A percentile compares a stretch with the other conserved stretches of the same genome.
These are phyloP conservation scores for Paramecium caudatum DNA, from an alignment of 73 alveolate species.

Conservation along the genomic window DNA sequence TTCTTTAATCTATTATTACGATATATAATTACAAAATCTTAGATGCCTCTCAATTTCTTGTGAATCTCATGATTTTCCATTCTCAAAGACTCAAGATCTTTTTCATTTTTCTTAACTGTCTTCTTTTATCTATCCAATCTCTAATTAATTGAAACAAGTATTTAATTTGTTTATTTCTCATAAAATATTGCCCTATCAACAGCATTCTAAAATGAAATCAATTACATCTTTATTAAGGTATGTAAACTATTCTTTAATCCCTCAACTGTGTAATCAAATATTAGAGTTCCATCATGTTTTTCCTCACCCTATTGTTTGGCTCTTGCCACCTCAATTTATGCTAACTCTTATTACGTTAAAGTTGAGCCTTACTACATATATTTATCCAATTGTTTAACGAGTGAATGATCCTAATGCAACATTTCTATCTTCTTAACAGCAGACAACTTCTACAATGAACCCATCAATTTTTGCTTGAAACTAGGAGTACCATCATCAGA, in stretches of 20 bases:
- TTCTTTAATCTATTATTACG: not conserved
- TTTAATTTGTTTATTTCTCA: conserved; percentile 62
- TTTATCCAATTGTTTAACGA: conserved; percentile 24
- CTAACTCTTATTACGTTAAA: conserved; percentile 27
- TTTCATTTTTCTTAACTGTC: conserved; percentile 1
- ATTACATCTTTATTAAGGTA: conserved; percentile 46
- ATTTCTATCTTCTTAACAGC: not conserved
- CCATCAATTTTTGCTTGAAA: not conserved
- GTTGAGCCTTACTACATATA: conserved; percentile 47
- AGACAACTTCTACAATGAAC: not conserved
- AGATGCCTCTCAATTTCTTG: not conserved
- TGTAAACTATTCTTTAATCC: conserved; percentile 60
- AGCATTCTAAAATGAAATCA: conserved; percentile 32
- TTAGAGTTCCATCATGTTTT: not conserved
- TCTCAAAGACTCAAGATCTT: conserved; percentile 28
- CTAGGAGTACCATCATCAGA: not conserved
- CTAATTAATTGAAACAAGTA: not conserved
- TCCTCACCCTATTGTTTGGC: conserved; percentile 14
- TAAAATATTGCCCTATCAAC: conserved; percentile 46
- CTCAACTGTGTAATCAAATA: conserved; percentile 65
- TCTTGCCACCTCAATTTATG: conserved; percentile 7
- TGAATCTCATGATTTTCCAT: conserved; percentile 59
- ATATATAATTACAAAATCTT: not conserved
- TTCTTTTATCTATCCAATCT: conserved; percentile 37
- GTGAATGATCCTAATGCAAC: not conserved